These are phyloP conservation scores for Xerocomellus amylosporus DNA, from an alignment of 768 basidiomycete species.

Conservation along the genomic window DNA sequence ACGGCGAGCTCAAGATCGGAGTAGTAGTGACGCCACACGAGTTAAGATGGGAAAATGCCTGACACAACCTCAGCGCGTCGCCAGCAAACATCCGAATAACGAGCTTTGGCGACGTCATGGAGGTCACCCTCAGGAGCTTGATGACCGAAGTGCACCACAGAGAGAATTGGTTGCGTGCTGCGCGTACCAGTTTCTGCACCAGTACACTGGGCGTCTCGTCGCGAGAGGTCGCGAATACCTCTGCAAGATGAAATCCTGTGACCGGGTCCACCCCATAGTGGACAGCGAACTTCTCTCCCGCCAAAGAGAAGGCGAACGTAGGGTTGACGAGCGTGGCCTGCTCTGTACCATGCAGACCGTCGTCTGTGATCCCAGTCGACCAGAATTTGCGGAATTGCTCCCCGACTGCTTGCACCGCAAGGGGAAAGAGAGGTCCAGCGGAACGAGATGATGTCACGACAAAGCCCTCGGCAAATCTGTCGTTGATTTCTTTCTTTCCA, in stretches of 20 bases:
- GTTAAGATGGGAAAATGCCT: conserved; percentile 19
- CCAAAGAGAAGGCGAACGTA: conserved; percentile 29
- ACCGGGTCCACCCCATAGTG: conserved; percentile 33
- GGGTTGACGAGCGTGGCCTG: conserved; percentile 25
- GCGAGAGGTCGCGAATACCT: conserved; percentile 15
- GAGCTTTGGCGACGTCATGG: conserved; percentile 5
- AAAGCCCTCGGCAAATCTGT: not conserved
- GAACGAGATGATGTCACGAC: conserved; percentile 23
- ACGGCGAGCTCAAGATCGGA: conserved; percentile 20
- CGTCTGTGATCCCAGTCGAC: conserved; percentile 26
- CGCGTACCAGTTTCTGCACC: conserved; percentile 17
- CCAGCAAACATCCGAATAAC: conserved; percentile 31
- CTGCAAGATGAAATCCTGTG: conserved; percentile 33
- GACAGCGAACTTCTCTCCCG: conserved; percentile 22
- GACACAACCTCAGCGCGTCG: conserved; percentile 29
- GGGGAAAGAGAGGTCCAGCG: conserved; percentile 24
- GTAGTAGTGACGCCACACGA: conserved; percentile 11
- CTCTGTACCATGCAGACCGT: conserved; percentile 14
- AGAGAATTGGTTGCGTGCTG: conserved; percentile 23
- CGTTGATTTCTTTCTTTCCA: conserved; percentile 19
- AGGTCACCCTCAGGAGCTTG: conserved; percentile 4
- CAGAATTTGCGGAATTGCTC: conserved; percentile 28
- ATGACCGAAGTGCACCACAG: conserved; percentile 27
- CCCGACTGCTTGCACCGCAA: conserved; percentile 3
- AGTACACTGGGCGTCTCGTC: conserved; percentile 7